phyloP scores from a whole-genome alignment of 352 stramenopile genomes.

The Peronospora farinosa region DNA sequence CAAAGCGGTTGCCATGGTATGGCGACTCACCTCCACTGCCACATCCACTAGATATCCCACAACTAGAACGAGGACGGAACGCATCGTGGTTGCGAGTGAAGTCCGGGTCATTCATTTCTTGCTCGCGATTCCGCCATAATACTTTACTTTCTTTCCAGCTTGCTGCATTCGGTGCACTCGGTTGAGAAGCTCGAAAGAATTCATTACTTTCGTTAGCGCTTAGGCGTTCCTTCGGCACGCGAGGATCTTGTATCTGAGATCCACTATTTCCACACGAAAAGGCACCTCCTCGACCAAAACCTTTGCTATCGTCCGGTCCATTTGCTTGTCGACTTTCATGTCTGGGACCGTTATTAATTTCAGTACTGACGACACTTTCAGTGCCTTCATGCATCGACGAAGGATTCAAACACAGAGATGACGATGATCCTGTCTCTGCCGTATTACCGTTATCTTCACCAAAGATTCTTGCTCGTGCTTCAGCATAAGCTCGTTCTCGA shows the following conservation, averaged over 20 bases:
- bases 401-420: constrained; percentile 21
- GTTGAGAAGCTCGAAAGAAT: constrained; percentile 12
- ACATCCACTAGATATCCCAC: constrained; percentile 26
- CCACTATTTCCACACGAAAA: constrained; percentile 1
- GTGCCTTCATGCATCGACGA: constrained; percentile 14
- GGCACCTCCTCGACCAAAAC: constrained; percentile 25
- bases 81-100: constrained; percentile 81
- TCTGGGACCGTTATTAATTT: constrained; percentile 5
- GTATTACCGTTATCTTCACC: constrained; percentile 39
- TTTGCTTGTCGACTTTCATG: constrained; percentile 39
- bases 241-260: constrained; percentile 8
- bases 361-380: constrained; percentile 2
- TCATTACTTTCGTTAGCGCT: constrained; percentile 12
- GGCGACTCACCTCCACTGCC: constrained; percentile 28
- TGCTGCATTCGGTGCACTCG: constrained; percentile 28
- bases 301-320: constrained; percentile 51
- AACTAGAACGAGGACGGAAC: constrained; percentile 42
- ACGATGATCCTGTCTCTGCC: constrained; percentile 22
- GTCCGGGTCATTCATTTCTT: constrained; percentile 91
- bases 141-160: constrained; percentile 90
- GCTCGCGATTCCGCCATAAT: constrained; percentile 90
- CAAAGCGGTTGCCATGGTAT: constrained; percentile 32
- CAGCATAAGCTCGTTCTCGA: constrained; percentile 90
- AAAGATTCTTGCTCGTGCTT: constrained; percentile 93
- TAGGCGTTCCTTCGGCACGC: constrained; percentile 13